A percentile compares a stretch with the other conserved stretches of the same genome.
Evolutionary conservation across 768 basidiomycete species (phyloP).

Genomic region (Kwoniella heveanensis): DNA sequence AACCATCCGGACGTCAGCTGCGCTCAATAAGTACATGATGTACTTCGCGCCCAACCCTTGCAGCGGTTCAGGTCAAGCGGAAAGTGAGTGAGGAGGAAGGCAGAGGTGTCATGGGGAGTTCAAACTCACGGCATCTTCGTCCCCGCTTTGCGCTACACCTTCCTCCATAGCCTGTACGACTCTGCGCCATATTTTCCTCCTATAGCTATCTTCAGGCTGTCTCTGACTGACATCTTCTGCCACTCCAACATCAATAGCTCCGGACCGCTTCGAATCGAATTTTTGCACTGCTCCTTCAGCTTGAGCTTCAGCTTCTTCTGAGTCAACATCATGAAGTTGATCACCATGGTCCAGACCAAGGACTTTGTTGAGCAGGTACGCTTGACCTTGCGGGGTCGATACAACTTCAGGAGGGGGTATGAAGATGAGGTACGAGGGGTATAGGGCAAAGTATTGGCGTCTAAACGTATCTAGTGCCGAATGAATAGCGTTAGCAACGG

Average conservation of each 20-base stretch:
- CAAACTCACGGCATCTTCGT: slow-evolving; percentile 22
- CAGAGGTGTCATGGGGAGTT: too few relatives aligned
- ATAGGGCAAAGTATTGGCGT: slow-evolving; percentile 41
- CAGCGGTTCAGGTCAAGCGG: too few relatives aligned
- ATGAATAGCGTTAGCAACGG: neutral
- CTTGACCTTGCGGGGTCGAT: neutral
- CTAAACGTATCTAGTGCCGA: slow-evolving; percentile 23
- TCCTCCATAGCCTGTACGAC: slow-evolving; percentile 29
- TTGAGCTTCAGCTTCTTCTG: too few relatives aligned
- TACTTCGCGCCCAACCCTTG: too few relatives aligned
- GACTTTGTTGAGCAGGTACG: slow-evolving; percentile 13
- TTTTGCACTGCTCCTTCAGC: too few relatives aligned
- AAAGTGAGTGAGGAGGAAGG: too few relatives aligned
- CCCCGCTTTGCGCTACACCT: slow-evolving; percentile 22
- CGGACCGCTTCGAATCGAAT: too few relatives aligned
- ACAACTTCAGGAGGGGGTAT: neutral
- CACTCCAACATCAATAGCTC: too few relatives aligned
- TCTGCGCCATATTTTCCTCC: slow-evolving; percentile 33
- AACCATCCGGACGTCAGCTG: too few relatives aligned
- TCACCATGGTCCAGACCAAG: slow-evolving; percentile 10
- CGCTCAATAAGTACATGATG: too few relatives aligned
- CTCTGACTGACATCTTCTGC: neutral
- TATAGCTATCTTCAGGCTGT: slow-evolving; percentile 20
- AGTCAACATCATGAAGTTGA: too few relatives aligned
- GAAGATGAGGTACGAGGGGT: slow-evolving; percentile 35